Base-by-base conservation (phyloP, 805 yeast species). In the Komagataella mondaviorum region DNA sequence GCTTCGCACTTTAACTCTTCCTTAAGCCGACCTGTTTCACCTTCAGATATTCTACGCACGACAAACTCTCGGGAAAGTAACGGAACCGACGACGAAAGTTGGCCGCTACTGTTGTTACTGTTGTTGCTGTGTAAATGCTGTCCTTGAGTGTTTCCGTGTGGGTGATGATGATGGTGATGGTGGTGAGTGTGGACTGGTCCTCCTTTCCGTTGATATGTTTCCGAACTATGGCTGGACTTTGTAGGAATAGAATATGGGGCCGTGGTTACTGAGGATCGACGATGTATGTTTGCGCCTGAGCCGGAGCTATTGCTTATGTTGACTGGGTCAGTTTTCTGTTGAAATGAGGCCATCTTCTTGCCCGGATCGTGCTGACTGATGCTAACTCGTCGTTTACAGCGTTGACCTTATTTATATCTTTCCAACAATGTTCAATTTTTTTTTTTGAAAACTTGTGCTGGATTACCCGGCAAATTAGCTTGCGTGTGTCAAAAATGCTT, bases 1-100 rank as follows among this genome's bases (percentile, higher is more conserved):
- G 93, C 88, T 64, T 88, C 95, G 69, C 96, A 88, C 60, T 82
- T 82, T 55, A 88, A 73, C 61, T 85, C 90, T 61, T 88, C 95
- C 63, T 87, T 88, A 49, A 85, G 71, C 48, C 96, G 69, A 20
- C 95, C 95, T 3, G 88, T 79, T 62, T 86, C 95, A 48, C 95
- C 95, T 63, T 87, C 96, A 49, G 87, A 78, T 51, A 85, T 85
- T 52, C 96, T 71, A 55, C 96, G 72, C 14, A 85, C 91, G 3
- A 87, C 95, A 65, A 86, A 85, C 56, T 83, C 84, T 54, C 85
- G 66, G 4, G 78, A 69, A 49, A 80, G 63, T 53, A 76, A 48
- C 14, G 53, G 53, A 18, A 51, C 53, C 44, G 53, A 51, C 4
- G 53, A 48, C 16, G 53, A 51, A 18, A 51, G 45, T 17, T 51